Evolutionary conservation across 2,329 filamentous ascomycete genomes (phyloP).

Genomic region (Aspergillus fumigatiaffinis): DNA sequence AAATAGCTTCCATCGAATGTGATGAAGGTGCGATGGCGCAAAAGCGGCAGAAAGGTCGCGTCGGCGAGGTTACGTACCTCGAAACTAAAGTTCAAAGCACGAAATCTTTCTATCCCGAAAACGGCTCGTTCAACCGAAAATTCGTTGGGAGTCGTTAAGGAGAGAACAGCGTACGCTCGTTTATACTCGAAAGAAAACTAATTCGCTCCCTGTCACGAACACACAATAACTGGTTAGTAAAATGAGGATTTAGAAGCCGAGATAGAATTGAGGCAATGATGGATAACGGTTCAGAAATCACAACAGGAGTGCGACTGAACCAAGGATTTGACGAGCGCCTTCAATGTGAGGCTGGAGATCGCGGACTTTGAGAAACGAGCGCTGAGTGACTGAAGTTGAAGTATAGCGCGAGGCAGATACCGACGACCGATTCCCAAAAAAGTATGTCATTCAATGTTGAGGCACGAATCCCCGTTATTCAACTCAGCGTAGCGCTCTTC

Average conservation of each 20-base stretch:
- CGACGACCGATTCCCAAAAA: neutral
- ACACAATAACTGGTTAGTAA: slow-evolving; percentile 9
- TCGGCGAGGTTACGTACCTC: slow-evolving; percentile 15
- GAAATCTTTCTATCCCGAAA: slow-evolving; percentile 27
- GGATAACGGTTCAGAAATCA: neutral
- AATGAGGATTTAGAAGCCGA: neutral
- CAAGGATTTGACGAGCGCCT: neutral
- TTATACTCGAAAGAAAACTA: slow-evolving; percentile 29
- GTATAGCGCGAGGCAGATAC: neutral
- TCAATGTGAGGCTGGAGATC: neutral
- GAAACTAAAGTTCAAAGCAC: slow-evolving; percentile 15
- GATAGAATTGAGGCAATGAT: neutral
- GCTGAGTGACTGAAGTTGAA: neutral
- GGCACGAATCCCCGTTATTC: slow-evolving; percentile 2
- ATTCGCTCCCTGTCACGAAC: slow-evolving; percentile 22
- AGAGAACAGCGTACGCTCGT: slow-evolving; percentile 35
- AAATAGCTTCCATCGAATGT: neutral
- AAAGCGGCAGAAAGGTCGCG: neutral
- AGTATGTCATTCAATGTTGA: neutral
- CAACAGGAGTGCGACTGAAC: neutral
- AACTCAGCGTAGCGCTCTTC: slow-evolving; percentile 1
- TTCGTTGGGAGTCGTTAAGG: slow-evolving; percentile 41
- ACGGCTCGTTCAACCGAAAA: slow-evolving; percentile 32
- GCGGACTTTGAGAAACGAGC: neutral
- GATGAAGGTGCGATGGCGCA: neutral